Percentiles rank a stretch among this genome's conserved stretches.
phyloP scores from a whole-genome alignment of 2,329 filamentous ascomycete species.

The Colletotrichum musae region DNA sequence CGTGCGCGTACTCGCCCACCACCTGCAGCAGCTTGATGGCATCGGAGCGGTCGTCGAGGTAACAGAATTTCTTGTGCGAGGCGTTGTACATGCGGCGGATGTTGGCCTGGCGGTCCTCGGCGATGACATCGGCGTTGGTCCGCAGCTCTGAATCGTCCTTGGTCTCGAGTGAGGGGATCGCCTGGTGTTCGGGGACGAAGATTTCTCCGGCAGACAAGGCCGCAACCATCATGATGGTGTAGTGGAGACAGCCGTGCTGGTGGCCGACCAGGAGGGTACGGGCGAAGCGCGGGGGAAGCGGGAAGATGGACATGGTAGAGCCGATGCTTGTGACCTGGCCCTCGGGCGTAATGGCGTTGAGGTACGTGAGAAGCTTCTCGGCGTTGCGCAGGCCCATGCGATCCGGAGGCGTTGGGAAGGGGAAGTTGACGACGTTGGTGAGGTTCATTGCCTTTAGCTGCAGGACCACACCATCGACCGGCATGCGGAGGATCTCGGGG shows the following conservation, averaged over 20 bases:
- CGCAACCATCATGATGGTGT: slow-evolving; percentile 90
- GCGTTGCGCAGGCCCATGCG: slow-evolving; percentile 82
- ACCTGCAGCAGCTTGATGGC: slow-evolving; percentile 92
- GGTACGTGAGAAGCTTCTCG: slow-evolving; percentile 87
- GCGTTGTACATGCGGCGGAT: slow-evolving; percentile 74
- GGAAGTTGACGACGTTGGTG: slow-evolving; percentile 91
- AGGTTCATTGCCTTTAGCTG: slow-evolving; percentile 97
- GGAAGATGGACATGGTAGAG: slow-evolving; percentile 87
- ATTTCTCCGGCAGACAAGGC: slow-evolving; percentile 90
- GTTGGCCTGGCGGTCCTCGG: slow-evolving; percentile 78
- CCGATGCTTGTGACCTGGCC: slow-evolving; percentile 86
- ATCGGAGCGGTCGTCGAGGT: slow-evolving; percentile 86
- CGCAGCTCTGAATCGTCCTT: slow-evolving; percentile 65
- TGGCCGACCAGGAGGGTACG: slow-evolving; percentile 93
- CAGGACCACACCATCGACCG: slow-evolving; percentile 91
- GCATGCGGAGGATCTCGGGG: slow-evolving; percentile 91
- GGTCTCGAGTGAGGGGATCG: slow-evolving; percentile 71
- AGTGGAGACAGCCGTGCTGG: slow-evolving; percentile 84
- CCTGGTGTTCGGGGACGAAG: slow-evolving; percentile 86
- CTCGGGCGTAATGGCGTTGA: slow-evolving; percentile 81
- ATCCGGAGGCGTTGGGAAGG: slow-evolving; percentile 93
- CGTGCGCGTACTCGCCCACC: slow-evolving; percentile 87
- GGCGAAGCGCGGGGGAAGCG: slow-evolving; percentile 89
- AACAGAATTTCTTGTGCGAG: slow-evolving; percentile 84
- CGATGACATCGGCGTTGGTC: slow-evolving; percentile 77